These are phyloP conservation scores for Xylaria bambusicola DNA, from an alignment of 495 filamentous ascomycete species.

Conservation along the genomic window DNA sequence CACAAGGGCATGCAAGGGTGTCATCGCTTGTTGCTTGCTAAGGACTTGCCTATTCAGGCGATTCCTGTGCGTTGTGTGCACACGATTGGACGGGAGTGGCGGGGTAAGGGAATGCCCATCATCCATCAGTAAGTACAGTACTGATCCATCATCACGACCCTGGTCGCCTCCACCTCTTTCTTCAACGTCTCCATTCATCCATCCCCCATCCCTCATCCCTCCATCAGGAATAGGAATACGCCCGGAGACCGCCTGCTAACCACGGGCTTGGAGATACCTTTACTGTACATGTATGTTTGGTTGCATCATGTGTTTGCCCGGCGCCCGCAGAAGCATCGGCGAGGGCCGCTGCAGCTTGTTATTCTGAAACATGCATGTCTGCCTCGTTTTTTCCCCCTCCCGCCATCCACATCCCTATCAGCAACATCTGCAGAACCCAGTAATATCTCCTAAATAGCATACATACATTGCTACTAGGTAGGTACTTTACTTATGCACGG, in stretches of 20 bases:
- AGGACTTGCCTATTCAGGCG: constrained; percentile 12
- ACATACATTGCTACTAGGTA: too few species aligned
- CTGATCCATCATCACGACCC: too few species aligned
- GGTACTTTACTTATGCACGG: too few species aligned
- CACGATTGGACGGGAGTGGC: constrained; percentile 8
- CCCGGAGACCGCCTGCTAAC: too few species aligned
- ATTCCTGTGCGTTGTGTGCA: neutral
- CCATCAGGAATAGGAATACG: too few species aligned
- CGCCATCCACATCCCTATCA: too few species aligned
- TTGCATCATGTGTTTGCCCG: neutral
- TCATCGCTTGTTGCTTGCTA: neutral
- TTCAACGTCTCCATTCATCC: too few species aligned
- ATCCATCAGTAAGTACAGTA: too few species aligned
- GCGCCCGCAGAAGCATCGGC: neutral
- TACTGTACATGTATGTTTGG: neutral
- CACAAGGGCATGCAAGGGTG: neutral
- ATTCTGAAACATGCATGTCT: neutral
- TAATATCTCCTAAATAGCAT: too few species aligned
- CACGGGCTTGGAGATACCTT: constrained; percentile 1
- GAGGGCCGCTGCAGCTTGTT: neutral
- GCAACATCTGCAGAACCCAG: too few species aligned
- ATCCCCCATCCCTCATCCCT: too few species aligned
- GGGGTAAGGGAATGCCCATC: neutral
- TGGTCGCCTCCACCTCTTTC: neutral
- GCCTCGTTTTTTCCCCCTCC: too few species aligned